Percentiles rank a stretch among this genome's conserved stretches.
Conservation (phyloP, 345 rosid species). For the Alliaria petiolata region DNA sequence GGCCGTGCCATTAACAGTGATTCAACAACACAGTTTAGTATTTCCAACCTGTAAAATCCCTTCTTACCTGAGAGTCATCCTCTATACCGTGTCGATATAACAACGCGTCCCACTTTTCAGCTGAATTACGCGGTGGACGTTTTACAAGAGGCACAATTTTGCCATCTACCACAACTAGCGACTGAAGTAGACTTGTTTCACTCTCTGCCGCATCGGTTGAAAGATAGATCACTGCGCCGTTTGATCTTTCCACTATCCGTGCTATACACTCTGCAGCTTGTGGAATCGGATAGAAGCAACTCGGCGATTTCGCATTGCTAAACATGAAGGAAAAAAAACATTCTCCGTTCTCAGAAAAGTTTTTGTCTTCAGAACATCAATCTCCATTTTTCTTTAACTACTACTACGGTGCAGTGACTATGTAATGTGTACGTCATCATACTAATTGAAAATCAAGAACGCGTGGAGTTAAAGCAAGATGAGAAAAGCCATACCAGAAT, state of each 20-base stretch:
- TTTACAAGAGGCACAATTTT: conserved; percentile 69
- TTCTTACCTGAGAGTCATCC: conserved; percentile 68
- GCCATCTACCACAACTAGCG: conserved; percentile 56
- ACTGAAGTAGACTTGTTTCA: conserved; percentile 77
- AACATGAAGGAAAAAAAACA: not conserved
- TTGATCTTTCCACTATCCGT: conserved; percentile 62
- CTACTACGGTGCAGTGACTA: not conserved
- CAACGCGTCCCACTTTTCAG: conserved; percentile 93
- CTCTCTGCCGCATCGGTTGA: conserved; percentile 95
- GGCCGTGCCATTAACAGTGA: not conserved
- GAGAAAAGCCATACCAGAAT: conserved; percentile 58
- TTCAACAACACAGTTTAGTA: too few relatives aligned
- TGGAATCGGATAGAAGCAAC: conserved; percentile 26
- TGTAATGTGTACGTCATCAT: not conserved
- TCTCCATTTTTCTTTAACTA: too few relatives aligned
- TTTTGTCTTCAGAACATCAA: not conserved
- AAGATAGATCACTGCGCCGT: conserved; percentile 67
- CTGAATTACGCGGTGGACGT: conserved; percentile 68
- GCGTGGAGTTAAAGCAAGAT: not conserved
- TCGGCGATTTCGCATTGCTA: conserved; percentile 22
- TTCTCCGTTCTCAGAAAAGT: not conserved
- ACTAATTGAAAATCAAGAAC: not conserved
- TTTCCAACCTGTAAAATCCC: too few relatives aligned
- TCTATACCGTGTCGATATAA: conserved; percentile 67
- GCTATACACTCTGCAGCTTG: conserved; percentile 31